Evolutionary conservation across 164 flowering plant genomes (phyloP).

Genomic region (Sextonia rubra): DNA sequence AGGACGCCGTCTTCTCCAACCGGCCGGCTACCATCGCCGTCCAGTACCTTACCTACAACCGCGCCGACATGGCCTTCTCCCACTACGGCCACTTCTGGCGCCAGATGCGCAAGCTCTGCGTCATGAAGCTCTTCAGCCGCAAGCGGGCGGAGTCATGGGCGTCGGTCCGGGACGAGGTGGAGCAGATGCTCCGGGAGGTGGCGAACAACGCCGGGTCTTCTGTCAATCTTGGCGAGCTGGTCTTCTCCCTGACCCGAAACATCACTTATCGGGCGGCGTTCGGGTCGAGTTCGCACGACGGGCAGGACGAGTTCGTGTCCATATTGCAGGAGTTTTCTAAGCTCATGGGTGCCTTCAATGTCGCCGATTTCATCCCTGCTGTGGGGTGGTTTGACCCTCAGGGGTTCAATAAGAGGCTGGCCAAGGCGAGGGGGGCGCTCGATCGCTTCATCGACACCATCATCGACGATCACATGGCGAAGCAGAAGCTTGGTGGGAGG

Average conservation of each 20-base stretch:
- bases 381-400: conserved; percentile 59
- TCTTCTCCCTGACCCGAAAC: conserved; percentile 51
- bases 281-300: conserved; percentile 47
- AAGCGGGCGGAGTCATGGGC: conserved; percentile 80
- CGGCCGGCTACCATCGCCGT: conserved; percentile 70
- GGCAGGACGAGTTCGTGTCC: conserved; percentile 53
- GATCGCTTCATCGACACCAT: conserved; percentile 65
- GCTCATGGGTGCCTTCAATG: conserved; percentile 73
- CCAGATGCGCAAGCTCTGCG: conserved; percentile 86
- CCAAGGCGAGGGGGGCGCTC: conserved; percentile 42
- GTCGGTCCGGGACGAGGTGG: conserved; percentile 76
- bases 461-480: conserved; percentile 55
- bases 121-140: conserved; percentile 73
- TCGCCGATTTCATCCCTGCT: conserved; percentile 63
- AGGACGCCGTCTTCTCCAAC: conserved; percentile 70
- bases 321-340: conserved; percentile 78
- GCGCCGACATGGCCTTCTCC: conserved; percentile 87
- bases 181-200: conserved; percentile 25
- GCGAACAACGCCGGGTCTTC: conserved; percentile 24
- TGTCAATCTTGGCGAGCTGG: conserved; percentile 57
- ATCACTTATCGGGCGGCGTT: conserved; percentile 69
- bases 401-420: conserved; percentile 38
- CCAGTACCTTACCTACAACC: conserved; percentile 63
- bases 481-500: conserved; percentile 14
- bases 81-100: conserved; percentile 93